These are phyloP conservation scores for Yamadazyma scolyti DNA, from an alignment of 805 yeast genomes.

Conservation along the genomic window DNA sequence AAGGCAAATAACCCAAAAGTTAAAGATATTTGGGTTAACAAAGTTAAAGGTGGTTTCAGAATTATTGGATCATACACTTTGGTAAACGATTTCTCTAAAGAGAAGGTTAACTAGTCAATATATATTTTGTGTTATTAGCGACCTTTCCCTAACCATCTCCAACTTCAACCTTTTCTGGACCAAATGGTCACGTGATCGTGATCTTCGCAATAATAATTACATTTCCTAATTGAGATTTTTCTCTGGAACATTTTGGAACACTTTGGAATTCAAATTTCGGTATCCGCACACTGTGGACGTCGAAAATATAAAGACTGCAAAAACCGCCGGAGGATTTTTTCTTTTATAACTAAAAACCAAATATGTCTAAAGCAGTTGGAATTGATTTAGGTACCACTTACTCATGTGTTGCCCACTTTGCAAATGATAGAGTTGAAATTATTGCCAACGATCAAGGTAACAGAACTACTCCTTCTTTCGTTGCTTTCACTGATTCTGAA, in stretches of 20 bases:
- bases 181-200: too few relatives aligned
- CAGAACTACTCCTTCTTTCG: constrained; percentile 96
- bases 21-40: constrained; percentile 36
- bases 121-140: too few relatives aligned
- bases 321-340: background rate
- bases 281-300: background rate
- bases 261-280: background rate
- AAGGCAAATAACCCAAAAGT: constrained; percentile 24
- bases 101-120: constrained; percentile 20
- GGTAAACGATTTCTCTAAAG: constrained; percentile 35
- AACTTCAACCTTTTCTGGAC: too few relatives aligned
- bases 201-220: too few relatives aligned
- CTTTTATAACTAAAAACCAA: background rate
- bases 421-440: constrained; percentile 90
- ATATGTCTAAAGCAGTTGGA: constrained; percentile 70
- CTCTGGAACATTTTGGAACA: constrained; percentile 1
- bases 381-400: constrained; percentile 94
- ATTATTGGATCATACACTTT: constrained; percentile 24
- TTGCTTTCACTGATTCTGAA: constrained; percentile 91
- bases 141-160: too few relatives aligned
- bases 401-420: constrained; percentile 94
- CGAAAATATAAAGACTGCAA: background rate
- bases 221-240: too few relatives aligned
- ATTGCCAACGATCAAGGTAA: constrained; percentile 98
- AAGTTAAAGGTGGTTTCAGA: constrained; percentile 27